Evolutionary conservation across 768 basidiomycete species (phyloP).

Genomic region (Suillus americanus): DNA sequence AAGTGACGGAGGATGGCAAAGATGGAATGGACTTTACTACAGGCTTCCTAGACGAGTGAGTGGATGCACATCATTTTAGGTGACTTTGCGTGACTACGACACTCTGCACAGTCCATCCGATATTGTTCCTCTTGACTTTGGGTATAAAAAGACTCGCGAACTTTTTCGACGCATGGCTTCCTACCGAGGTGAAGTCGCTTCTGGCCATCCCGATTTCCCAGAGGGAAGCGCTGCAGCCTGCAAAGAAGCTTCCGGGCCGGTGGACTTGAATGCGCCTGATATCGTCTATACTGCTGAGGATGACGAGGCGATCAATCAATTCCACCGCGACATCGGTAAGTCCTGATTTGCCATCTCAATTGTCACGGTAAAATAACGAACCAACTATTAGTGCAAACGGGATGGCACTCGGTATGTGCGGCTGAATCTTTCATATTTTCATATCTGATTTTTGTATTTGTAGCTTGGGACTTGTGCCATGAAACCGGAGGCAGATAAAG

Average conservation of each 20-base stretch:
- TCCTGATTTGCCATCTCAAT: not conserved
- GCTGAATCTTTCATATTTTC: not conserved
- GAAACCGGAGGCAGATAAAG: conserved; percentile 56
- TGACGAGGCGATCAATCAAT: conserved; percentile 33
- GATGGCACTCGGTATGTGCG: conserved; percentile 32
- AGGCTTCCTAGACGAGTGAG: conserved; percentile 46
- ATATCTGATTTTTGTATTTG: conserved; percentile 13
- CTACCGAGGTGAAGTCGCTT: conserved; percentile 38
- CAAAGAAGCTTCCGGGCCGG: conserved; percentile 16
- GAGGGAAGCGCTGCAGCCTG: conserved; percentile 28
- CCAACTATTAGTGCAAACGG: conserved; percentile 23
- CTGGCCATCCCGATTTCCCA: conserved; percentile 23
- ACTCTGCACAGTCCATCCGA: conserved; percentile 23
- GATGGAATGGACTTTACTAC: conserved; percentile 44
- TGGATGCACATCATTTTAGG: not conserved
- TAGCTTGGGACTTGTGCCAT: no score
- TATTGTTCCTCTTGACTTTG: conserved; percentile 24
- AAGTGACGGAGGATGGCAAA: conserved; percentile 38
- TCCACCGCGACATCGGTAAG: conserved; percentile 21
- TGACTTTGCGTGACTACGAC: not conserved
- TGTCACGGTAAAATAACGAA: not conserved
- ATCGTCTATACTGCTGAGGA: conserved; percentile 35
- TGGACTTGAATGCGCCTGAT: conserved; percentile 26
- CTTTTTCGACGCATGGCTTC: conserved; percentile 39
- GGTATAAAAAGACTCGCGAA: conserved; percentile 28